phyloP scores from a whole-genome alignment of 2,329 filamentous ascomycete genomes.

The Neofusicoccum ribis region DNA sequence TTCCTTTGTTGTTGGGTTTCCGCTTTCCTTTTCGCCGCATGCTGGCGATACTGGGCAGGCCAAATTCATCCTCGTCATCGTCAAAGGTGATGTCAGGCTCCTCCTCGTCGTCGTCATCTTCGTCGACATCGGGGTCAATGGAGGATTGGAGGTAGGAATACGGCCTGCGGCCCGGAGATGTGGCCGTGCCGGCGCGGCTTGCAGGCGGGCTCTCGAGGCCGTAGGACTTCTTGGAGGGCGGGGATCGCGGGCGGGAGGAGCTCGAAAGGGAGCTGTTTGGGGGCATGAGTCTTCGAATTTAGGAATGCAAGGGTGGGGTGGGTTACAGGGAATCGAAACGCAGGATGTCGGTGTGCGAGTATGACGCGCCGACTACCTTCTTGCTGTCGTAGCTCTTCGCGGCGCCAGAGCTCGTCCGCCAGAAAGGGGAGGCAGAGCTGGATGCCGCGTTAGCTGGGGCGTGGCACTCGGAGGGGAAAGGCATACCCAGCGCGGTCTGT shows the following conservation, averaged over 20 bases:
- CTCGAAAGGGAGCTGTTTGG: conserved; percentile 12
- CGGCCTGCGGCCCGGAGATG: conserved; percentile 59
- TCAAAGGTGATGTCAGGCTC: conserved; percentile 73
- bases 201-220: conserved; percentile 59
- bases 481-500: conserved; percentile 28
- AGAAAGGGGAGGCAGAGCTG: conserved; percentile 87
- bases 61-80: conserved; percentile 93
- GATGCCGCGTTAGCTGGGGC: background rate
- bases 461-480: background rate
- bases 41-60: conserved; percentile 85
- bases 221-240: conserved; percentile 60
- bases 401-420: conserved; percentile 61
- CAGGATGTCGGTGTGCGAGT: conserved; percentile 93
- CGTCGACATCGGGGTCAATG: conserved; percentile 72
- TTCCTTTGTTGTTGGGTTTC: conserved; percentile 45
- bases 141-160: conserved; percentile 83
- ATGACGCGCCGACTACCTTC: conserved; percentile 88
- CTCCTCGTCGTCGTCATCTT: conserved; percentile 61
- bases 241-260: conserved; percentile 70
- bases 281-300: conserved; percentile 11
- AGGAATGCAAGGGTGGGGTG: background rate
- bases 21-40: conserved; percentile 72
- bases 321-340: conserved; percentile 79
- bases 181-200: conserved; percentile 50
- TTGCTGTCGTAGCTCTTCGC: conserved; percentile 52